Percentiles rank a stretch among this genome's conserved stretches.
phyloP scores from a whole-genome alignment of 83 land plant genomes.

The Thuja plicata region DNA sequence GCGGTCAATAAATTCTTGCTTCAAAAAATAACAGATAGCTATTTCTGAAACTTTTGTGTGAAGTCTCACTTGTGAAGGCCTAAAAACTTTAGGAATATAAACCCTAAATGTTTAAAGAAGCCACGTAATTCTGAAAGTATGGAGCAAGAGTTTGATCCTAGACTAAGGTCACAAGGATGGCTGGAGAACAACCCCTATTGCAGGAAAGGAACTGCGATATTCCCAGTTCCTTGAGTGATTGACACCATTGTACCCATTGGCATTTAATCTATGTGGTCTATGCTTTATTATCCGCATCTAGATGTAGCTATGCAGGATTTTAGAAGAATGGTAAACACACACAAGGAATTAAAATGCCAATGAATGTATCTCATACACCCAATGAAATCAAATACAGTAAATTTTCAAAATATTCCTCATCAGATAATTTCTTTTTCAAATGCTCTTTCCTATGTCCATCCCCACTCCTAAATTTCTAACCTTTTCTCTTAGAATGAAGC shows the following conservation, averaged over 20 bases:
- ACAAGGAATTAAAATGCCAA: neutral
- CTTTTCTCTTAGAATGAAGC: neutral
- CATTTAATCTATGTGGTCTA: neutral
- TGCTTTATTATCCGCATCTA: neutral
- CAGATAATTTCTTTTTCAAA: too few relatives aligned
- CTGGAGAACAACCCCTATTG: neutral
- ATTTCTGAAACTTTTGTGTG: too few relatives aligned
- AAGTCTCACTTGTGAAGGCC: neutral
- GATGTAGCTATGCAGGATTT: neutral
- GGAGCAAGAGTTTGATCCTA: neutral
- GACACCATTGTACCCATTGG: neutral
- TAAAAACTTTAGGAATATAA: neutral
- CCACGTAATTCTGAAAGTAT: neutral
- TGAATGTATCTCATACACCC: too few relatives aligned
- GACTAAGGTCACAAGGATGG: neutral
- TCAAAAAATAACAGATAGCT: neutral
- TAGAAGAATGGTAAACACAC: neutral
- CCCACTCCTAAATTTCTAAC: neutral
- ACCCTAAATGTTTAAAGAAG: neutral
- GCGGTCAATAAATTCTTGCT: neutral
- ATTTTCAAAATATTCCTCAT: neutral
- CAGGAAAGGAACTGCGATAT: neutral
- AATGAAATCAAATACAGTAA: neutral
- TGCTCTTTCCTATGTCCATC: neutral
- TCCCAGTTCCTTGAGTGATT: neutral